Percentiles rank a stretch among this genome's conserved stretches.
Evolutionary conservation across 176 grass and related monocot species (phyloP).

Genomic region (Bonia amplexicaulis): DNA sequence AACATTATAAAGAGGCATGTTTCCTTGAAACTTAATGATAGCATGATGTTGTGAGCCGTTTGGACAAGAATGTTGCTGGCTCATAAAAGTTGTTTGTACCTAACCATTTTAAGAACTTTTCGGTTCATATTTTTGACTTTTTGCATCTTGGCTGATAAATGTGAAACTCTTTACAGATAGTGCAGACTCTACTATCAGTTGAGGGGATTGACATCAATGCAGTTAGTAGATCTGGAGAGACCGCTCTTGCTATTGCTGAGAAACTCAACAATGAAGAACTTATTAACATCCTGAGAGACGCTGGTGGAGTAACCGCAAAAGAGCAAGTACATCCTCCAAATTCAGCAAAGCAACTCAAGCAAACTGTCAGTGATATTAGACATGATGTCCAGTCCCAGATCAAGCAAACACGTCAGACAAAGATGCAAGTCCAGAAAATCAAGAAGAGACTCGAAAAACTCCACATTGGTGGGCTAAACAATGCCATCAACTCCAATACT

Average conservation of each 20-base stretch:
- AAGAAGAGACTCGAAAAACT: conserved; percentile 80
- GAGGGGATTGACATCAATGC: conserved; percentile 70
- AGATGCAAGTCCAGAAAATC: conserved; percentile 79
- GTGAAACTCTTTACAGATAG: conserved; percentile 47
- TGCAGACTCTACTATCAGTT: conserved; percentile 52
- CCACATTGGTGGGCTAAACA: conserved; percentile 84
- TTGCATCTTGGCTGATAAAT: conserved; percentile 30
- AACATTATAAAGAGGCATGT: neutral
- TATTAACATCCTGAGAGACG: conserved; percentile 51
- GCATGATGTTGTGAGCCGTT: neutral
- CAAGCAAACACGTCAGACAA: conserved; percentile 74
- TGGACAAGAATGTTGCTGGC: neutral
- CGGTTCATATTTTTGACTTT: neutral
- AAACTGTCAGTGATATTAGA: conserved; percentile 88
- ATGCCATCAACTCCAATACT: conserved; percentile 94
- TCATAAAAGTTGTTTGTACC: neutral
- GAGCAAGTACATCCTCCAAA: conserved; percentile 56
- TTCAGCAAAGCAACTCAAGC: conserved; percentile 75
- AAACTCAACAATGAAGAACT: conserved; percentile 69
- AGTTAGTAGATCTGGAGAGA: conserved; percentile 66
- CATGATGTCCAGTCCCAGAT: conserved; percentile 85
- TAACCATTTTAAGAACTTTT: neutral
- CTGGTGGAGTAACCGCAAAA: conserved; percentile 51
- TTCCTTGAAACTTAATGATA: neutral
- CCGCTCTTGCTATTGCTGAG: conserved; percentile 68